phyloP scores from a whole-genome alignment of 1,284 basidiomycete genomes.

The Garcileccinum viscosum region DNA sequence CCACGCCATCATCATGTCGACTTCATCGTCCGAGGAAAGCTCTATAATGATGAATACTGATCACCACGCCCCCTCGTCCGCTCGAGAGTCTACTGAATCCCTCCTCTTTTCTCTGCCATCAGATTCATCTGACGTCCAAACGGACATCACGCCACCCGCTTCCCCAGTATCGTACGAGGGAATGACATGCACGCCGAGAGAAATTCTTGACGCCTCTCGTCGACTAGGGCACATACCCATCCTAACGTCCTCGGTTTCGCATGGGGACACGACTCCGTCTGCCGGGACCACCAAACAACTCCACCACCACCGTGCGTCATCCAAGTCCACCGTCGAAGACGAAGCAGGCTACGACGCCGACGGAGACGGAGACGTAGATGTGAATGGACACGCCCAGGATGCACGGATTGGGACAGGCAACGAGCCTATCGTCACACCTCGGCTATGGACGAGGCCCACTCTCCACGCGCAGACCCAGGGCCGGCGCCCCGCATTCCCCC shows the following conservation, averaged over 20 bases:
- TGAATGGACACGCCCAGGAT: neutral
- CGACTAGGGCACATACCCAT: slow-evolving; percentile 10
- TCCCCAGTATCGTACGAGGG: slow-evolving; percentile 25
- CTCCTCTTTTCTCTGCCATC: slow-evolving; percentile 17
- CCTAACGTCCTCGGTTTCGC: neutral
- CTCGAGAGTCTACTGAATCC: slow-evolving; percentile 20
- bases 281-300: slow-evolving; percentile 1
- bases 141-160: slow-evolving; percentile 25
- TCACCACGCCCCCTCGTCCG: slow-evolving; percentile 9
- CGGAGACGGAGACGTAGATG: slow-evolving; percentile 15
- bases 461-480: neutral
- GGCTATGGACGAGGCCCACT: neutral
- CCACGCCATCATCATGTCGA: slow-evolving; percentile 13
- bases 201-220: slow-evolving; percentile 19
- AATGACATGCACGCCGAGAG: slow-evolving; percentile 11
- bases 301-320: neutral
- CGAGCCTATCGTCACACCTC: neutral
- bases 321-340: slow-evolving; percentile 10
- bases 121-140: slow-evolving; percentile 24
- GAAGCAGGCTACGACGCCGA: slow-evolving; percentile 37
- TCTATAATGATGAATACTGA: slow-evolving; percentile 5
- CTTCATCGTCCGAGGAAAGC: slow-evolving; percentile 22
- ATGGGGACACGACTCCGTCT: neutral
- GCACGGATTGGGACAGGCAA: neutral
- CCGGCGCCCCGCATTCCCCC: slow-evolving; percentile 26